Percentiles rank a stretch among this genome's conserved stretches.
Conservation (phyloP, 108 stramenopile species). For the Nannochloropsis gaditana region DNA sequence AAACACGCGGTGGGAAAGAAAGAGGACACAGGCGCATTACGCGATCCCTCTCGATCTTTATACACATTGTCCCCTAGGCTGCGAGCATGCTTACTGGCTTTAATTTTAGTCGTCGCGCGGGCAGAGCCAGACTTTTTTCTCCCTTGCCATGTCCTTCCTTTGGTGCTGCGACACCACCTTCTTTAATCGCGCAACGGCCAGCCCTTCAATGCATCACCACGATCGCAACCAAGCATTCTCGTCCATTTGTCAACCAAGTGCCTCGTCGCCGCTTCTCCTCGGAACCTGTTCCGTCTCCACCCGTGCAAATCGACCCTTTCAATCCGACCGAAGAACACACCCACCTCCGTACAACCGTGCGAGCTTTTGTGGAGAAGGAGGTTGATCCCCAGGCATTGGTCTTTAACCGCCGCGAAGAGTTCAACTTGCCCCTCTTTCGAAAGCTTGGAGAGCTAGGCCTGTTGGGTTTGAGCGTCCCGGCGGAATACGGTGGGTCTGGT, state of each 20-base stretch:
- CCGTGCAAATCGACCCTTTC: slow-evolving; percentile 45
- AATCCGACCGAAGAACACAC: slow-evolving; percentile 85
- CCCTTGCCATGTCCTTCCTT: no score
- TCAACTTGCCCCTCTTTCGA: slow-evolving; percentile 77
- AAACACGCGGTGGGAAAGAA: no score
- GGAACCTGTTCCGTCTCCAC: not conserved
- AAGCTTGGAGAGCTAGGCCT: slow-evolving; percentile 85
- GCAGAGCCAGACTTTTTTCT: no score
- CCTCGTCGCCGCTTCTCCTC: not conserved
- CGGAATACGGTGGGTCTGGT: slow-evolving; percentile 85
- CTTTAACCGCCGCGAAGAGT: slow-evolving; percentile 69
- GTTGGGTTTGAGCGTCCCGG: slow-evolving; percentile 80
- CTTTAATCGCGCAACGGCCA: not conserved
- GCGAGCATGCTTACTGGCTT: no score
- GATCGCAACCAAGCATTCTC: not conserved
- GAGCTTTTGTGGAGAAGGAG: slow-evolving; percentile 58
- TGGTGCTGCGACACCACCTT: no score
- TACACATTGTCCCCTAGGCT: no score
- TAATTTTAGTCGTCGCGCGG: no score
- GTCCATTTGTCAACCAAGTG: not conserved
- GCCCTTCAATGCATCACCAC: not conserved
- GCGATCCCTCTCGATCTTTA: no score
- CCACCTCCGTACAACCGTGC: slow-evolving; percentile 75
- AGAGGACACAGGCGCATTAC: no score
- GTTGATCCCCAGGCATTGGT: slow-evolving; percentile 90